phyloP scores from a whole-genome alignment of 2,329 filamentous ascomycete species.

The Penicillium paneum region DNA sequence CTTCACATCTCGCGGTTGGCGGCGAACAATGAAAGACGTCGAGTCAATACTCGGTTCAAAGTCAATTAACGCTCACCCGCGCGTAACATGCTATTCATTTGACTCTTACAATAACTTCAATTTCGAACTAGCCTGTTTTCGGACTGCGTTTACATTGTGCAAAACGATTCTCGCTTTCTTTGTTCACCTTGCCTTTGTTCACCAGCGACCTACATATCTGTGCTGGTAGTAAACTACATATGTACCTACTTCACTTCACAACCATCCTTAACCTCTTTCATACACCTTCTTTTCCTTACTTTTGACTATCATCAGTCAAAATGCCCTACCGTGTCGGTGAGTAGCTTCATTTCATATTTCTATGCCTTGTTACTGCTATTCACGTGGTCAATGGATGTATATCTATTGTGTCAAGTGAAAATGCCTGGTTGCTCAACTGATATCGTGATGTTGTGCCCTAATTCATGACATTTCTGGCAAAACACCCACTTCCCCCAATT shows the following conservation, averaged over 20 bases:
- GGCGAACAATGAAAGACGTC: background rate
- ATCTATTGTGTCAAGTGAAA: background rate
- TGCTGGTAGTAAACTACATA: background rate
- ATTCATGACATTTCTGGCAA: background rate
- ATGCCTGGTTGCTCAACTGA: background rate
- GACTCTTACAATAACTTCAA: background rate
- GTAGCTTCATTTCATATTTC: constrained; percentile 2
- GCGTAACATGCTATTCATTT: background rate
- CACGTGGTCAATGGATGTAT: background rate
- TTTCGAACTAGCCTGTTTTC: background rate
- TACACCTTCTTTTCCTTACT: background rate
- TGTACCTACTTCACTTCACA: background rate
- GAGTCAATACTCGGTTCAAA: background rate
- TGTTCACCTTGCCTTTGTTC: background rate
- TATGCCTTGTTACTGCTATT: background rate
- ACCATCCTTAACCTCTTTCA: background rate
- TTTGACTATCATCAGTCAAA: background rate
- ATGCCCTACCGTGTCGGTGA: constrained; percentile 29
- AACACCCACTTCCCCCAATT: too few species aligned
- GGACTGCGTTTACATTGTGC: background rate
- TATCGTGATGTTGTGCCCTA: background rate
- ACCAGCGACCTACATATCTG: background rate
- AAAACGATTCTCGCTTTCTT: background rate
- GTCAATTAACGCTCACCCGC: background rate
- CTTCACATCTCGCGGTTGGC: background rate